Evolutionary conservation across 208 protist genomes (phyloP).

Genomic region (Leishmania mexicana): DNA sequence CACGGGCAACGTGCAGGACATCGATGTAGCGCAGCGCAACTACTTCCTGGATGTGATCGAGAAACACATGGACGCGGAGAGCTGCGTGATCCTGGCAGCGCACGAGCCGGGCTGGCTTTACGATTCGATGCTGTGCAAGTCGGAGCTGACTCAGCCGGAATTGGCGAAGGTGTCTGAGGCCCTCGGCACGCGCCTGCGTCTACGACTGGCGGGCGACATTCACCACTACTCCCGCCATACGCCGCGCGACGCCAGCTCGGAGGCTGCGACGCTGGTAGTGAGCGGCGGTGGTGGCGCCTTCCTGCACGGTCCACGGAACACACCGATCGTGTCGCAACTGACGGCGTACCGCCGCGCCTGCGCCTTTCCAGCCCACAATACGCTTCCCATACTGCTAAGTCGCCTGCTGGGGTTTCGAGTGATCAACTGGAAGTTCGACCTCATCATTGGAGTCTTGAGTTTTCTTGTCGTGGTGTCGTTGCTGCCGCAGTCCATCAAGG

Average conservation of each 20-base stretch:
- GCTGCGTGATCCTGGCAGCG: slow-evolving; percentile 67
- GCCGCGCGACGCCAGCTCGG: slow-evolving; percentile 48
- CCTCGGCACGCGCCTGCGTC: slow-evolving; percentile 69
- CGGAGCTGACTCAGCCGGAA: slow-evolving; percentile 46
- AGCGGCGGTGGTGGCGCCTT: slow-evolving; percentile 86
- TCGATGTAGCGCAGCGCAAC: slow-evolving; percentile 80
- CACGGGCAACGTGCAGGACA: slow-evolving; percentile 74
- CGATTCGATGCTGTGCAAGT: slow-evolving; percentile 48
- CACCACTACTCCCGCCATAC: slow-evolving; percentile 88
- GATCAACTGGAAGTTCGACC: slow-evolving; percentile 89
- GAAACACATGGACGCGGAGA: slow-evolving; percentile 67
- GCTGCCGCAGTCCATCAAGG: slow-evolving; percentile 48
- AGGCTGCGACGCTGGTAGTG: slow-evolving; percentile 75
- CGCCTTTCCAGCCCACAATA: slow-evolving; percentile 63
- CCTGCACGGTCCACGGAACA: slow-evolving; percentile 63
- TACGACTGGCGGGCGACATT: slow-evolving; percentile 82
- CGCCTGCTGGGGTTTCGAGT: slow-evolving; percentile 74
- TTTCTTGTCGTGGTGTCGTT: slow-evolving; percentile 72
- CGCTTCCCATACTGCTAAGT: slow-evolving; percentile 47
- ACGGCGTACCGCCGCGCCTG: slow-evolving; percentile 53
- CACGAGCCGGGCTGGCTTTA: slow-evolving; percentile 86
- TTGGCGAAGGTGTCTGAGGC: slow-evolving; percentile 59
- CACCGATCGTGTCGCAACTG: slow-evolving; percentile 49
- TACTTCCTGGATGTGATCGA: slow-evolving; percentile 84
- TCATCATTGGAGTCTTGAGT: slow-evolving; percentile 68